These are phyloP conservation scores for Lecanicillium sp. DNA, from an alignment of 2,329 filamentous ascomycete species.

Conservation along the genomic window DNA sequence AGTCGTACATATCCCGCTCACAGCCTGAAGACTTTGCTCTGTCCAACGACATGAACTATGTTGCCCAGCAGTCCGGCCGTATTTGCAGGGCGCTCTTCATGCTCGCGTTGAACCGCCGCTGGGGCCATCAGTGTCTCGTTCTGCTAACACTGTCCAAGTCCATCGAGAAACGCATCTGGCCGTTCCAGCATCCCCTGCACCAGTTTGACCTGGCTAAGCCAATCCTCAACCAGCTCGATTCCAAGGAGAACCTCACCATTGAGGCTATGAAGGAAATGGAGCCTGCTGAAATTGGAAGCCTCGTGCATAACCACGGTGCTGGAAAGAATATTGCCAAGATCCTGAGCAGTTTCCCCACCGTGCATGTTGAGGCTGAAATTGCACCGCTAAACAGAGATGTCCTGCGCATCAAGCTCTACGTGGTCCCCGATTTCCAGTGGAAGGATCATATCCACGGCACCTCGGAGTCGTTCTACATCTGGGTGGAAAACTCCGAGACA, in stretches of 20 bases:
- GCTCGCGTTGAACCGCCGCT: slow-evolving; percentile 90
- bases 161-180: slow-evolving; percentile 93
- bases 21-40: slow-evolving; percentile 91
- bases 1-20: slow-evolving; percentile 85
- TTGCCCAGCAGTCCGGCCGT: slow-evolving; percentile 89
- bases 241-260: slow-evolving; percentile 70
- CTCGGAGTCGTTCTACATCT: slow-evolving; percentile 96
- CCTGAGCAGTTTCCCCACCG: slow-evolving; percentile 84
- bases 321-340: slow-evolving; percentile 76
- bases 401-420: slow-evolving; percentile 76
- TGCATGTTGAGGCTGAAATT: slow-evolving; percentile 88
- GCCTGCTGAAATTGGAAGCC: slow-evolving; percentile 74
- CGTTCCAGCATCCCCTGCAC: slow-evolving; percentile 87
- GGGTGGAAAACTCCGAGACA: slow-evolving; percentile 97
- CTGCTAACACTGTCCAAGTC: slow-evolving; percentile 90
- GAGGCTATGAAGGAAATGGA: slow-evolving; percentile 92
- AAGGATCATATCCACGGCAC: slow-evolving; percentile 90
- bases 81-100: slow-evolving; percentile 95
- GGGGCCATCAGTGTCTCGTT: slow-evolving; percentile 93
- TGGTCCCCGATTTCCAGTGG: slow-evolving; percentile 90
- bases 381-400: slow-evolving; percentile 94
- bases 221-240: slow-evolving; percentile 76
- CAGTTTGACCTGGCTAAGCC: slow-evolving; percentile 88
- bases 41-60: slow-evolving; percentile 85
- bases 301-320: slow-evolving; percentile 87